A percentile compares a stretch with the other conserved stretches of the same genome.
Evolutionary conservation across 2,329 filamentous ascomycete species (phyloP).

Genomic region (Claviceps africana): DNA sequence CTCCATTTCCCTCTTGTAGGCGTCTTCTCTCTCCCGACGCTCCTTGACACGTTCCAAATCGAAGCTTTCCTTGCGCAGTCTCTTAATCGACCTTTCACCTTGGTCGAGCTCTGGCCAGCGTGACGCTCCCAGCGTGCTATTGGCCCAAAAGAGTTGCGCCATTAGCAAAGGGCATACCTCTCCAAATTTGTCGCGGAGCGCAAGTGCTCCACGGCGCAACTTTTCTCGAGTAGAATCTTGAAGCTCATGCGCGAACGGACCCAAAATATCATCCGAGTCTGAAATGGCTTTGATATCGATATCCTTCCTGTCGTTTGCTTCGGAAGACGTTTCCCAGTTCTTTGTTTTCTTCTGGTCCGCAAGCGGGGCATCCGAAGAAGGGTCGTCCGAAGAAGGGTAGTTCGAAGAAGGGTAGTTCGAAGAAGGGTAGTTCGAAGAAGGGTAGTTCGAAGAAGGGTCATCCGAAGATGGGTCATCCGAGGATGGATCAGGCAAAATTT

Average conservation of each 20-base stretch:
- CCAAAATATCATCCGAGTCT: neutral
- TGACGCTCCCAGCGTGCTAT: slow-evolving; percentile 1
- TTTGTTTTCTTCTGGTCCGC: neutral
- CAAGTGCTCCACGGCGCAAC: neutral
- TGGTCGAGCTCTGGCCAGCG: slow-evolving; percentile 11
- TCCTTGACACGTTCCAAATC: slow-evolving; percentile 8
- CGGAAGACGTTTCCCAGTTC: neutral
- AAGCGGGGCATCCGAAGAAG: too few species aligned
- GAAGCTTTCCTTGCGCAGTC: slow-evolving; percentile 10
- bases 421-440: too few species aligned
- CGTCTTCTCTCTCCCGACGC: slow-evolving; percentile 9
- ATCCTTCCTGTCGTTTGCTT: neutral
- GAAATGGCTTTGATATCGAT: neutral
- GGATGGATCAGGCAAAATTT: too few species aligned
- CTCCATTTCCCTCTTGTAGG: slow-evolving; percentile 8
- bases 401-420: too few species aligned
- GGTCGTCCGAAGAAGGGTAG: neutral
- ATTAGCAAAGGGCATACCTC: slow-evolving; percentile 10
- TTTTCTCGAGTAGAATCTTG: neutral
- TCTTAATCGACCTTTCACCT: slow-evolving; percentile 6
- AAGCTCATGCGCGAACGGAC: slow-evolving; percentile 1
- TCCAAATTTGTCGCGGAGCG: slow-evolving; percentile 8
- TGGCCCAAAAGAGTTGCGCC: slow-evolving; percentile 10
- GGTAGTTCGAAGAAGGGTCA: too few species aligned
- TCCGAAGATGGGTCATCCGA: neutral